Evolutionary conservation across 257 asterid genomes (phyloP), one percentile per base, ranked within the genome.

Genomic region (Lavandula angustifolia): DNA sequence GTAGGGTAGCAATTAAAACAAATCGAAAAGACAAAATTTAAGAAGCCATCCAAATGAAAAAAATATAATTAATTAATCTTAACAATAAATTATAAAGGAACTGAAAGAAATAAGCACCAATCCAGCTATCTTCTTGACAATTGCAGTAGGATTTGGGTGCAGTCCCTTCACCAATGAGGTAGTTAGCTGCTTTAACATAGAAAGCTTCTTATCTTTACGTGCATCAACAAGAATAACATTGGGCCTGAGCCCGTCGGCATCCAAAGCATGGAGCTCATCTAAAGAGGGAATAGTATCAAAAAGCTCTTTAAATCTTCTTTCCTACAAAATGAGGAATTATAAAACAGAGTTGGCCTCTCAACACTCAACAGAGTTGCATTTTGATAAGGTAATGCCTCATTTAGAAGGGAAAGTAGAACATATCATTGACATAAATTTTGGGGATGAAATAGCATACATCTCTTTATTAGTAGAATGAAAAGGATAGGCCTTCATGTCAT

Each of bases 241-340:
- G 47, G 94, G 94, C 72, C 86, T 78, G 51, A 86, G 81, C 78
- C 98, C 94, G 69, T 91, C 98, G 27, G 76, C 77, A 22, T 83
- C 96, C 80, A 91, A 73, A 65, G 85, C 64, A 47, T 81, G 81
- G 64, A 91, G 95, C 76, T 86, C 96, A 44, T 84, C 96, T 62
- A 88, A 69, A 71, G 96, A 72, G 61, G 98, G 98, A 64, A 88
- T 73, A 63, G 82, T 69, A 62, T 91, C 92, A 74, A 86, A 88
- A 65, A 80, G 87, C 83, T 88, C 96, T 87, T 83, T 91, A 79
- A 88, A 82, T 83, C 96, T 84, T 88, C 91, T 83, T 83, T 88
- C 98, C 98, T 91, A 69, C 83, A 81, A 66, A 73, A 72, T 59
- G 65, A 64, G 61, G 60, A 37, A 69, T 60, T 61, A 81, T 61